A percentile compares a stretch with the other conserved stretches of the same genome.
These are phyloP conservation scores for Ganoderma meredithae DNA, from an alignment of 1,284 basidiomycete species.

Conservation along the genomic window DNA sequence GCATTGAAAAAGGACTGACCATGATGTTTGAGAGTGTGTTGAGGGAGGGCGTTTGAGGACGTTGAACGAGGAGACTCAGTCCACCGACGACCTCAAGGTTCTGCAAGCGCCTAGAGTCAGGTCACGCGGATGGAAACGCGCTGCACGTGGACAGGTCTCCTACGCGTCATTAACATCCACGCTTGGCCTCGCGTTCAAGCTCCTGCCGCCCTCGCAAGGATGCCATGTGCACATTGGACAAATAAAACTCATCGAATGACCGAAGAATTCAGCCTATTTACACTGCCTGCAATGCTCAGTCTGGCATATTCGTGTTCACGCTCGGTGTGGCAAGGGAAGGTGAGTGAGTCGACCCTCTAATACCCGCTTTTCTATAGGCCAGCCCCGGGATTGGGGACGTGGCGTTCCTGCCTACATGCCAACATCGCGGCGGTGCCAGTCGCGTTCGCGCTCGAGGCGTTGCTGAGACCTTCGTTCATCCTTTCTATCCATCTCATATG, in stretches of 20 bases:
- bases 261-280: not conserved
- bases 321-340: not conserved
- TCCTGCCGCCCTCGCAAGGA: not conserved
- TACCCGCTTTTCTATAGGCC: constrained; percentile 4
- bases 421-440: not conserved
- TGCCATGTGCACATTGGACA: not conserved
- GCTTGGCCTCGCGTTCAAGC: too few species aligned
- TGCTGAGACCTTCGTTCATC: not conserved
- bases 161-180: too few species aligned
- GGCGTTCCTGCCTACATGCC: not conserved
- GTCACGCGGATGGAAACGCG: too few species aligned
- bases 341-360: not conserved
- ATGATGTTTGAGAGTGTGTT: constrained; percentile 38
- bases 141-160: constrained; percentile 18
- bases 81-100: constrained; percentile 17
- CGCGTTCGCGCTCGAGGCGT: not conserved
- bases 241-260: not conserved
- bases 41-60: constrained; percentile 33
- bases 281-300: not conserved
- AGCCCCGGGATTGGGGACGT: not conserved
- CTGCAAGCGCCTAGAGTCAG: constrained; percentile 15
- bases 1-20: constrained; percentile 33
- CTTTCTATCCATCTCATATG: not conserved
- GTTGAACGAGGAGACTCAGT: constrained; percentile 19
- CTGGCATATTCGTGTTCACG: not conserved